Conservation (phyloP, 2,329 filamentous ascomycete genomes). For the Beauveria sp. region DNA sequence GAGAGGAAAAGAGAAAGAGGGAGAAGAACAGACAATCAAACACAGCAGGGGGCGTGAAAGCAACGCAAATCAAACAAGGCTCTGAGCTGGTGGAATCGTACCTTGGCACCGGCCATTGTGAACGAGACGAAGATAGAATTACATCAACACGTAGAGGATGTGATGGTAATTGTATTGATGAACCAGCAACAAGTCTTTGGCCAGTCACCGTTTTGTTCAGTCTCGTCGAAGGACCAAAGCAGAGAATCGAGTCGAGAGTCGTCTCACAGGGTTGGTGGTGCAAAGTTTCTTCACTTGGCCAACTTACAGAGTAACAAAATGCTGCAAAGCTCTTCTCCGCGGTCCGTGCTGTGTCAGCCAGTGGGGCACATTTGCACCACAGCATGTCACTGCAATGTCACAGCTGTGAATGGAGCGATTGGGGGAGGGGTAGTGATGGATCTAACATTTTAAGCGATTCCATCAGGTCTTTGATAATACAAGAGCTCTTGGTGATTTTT, state of each 20-base stretch:
- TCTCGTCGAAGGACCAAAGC: background rate
- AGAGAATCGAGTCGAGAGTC: background rate
- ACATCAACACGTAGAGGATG: constrained; percentile 2
- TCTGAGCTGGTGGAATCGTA: background rate
- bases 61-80: background rate
- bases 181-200: background rate
- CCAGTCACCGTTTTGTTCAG: background rate
- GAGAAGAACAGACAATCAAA: background rate
- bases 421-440: background rate
- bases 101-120: constrained; percentile 10
- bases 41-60: background rate
- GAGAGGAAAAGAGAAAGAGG: too few relatives aligned
- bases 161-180: background rate
- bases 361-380: background rate
- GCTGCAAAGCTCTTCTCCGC: background rate
- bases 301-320: background rate
- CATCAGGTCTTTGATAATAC: background rate
- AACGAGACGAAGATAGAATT: background rate
- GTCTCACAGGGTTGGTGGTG: background rate
- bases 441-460: background rate
- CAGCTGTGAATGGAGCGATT: background rate
- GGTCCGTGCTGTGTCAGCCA: constrained; percentile 6
- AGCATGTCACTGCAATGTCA: constrained; percentile 9
- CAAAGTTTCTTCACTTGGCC: constrained; percentile 9
- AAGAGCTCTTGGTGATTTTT: background rate